Evolutionary conservation across 345 rosid species (phyloP).

Genomic region (Nasturtium officinale): DNA sequence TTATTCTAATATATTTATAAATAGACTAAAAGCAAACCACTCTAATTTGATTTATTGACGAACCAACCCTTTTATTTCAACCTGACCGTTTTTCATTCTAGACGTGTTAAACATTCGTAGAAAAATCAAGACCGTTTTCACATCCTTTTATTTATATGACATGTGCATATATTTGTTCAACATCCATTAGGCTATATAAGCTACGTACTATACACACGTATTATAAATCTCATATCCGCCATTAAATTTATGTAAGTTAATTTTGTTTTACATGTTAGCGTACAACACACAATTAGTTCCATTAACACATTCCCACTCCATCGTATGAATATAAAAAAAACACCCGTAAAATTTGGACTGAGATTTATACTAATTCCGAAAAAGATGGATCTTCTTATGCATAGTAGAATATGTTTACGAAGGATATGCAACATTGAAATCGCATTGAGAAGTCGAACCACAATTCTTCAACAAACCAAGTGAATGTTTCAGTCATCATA

Average conservation of each 20-base stretch:
- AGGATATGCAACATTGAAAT: not conserved
- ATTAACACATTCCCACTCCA: not conserved
- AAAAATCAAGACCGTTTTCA: constrained; percentile 5
- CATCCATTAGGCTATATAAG: not conserved
- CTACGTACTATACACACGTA: not conserved
- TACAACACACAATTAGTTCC: not conserved
- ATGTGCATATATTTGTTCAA: not conserved
- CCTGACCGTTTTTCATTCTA: not conserved
- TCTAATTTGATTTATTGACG: not conserved
- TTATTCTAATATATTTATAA: constrained; percentile 1
- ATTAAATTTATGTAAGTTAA: not conserved
- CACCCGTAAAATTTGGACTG: not conserved
- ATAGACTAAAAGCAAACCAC: not conserved
- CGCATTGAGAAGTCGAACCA: not conserved
- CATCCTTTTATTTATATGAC: not conserved
- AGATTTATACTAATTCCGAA: not conserved
- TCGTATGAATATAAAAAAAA: not conserved
- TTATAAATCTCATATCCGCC: not conserved
- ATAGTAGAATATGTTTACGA: not conserved
- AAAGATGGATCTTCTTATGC: not conserved
- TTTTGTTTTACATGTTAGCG: not conserved
- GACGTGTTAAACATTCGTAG: constrained; percentile 1
- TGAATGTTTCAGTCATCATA: not conserved
- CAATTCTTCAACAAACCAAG: not conserved
- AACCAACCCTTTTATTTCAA: not conserved